Evolutionary conservation across 2,329 filamentous ascomycete species (phyloP).

Genomic region (Trichophyton verrucosum): DNA sequence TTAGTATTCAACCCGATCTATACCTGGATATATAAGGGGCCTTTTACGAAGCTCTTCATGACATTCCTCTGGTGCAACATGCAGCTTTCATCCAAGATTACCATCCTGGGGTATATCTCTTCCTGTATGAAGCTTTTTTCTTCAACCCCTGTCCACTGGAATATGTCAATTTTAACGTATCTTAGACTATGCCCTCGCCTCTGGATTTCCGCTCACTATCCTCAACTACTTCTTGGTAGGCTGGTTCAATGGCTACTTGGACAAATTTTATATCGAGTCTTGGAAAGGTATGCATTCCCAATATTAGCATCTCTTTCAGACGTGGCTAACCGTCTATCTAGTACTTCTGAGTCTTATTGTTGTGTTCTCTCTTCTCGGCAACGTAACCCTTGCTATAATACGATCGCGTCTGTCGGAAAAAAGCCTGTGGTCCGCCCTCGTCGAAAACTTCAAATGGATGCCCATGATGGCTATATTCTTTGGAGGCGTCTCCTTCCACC

Average conservation of each 20-base stretch:
- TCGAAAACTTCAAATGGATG: slow-evolving; percentile 52
- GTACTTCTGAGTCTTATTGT: slow-evolving; percentile 40
- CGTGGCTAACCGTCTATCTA: slow-evolving; percentile 1
- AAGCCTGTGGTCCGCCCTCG: slow-evolving; percentile 37
- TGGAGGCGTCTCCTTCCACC: slow-evolving; percentile 57
- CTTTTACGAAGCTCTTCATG: slow-evolving; percentile 68
- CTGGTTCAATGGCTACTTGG: slow-evolving; percentile 55
- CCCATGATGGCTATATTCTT: slow-evolving; percentile 62
- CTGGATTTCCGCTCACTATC: slow-evolving; percentile 53
- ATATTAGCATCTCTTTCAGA: neutral
- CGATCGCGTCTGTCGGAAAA: slow-evolving; percentile 50
- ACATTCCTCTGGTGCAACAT: slow-evolving; percentile 59
- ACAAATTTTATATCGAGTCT: slow-evolving; percentile 55
- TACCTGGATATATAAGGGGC: slow-evolving; percentile 59
- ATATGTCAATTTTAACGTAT: slow-evolving; percentile 1
- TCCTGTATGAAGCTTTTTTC: slow-evolving; percentile 33
- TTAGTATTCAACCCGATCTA: slow-evolving; percentile 66
- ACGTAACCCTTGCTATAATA: slow-evolving; percentile 48
- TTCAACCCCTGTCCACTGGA: neutral
- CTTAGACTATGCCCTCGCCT: slow-evolving; percentile 54
- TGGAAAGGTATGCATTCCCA: slow-evolving; percentile 50
- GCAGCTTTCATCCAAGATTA: slow-evolving; percentile 49
- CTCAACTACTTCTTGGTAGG: slow-evolving; percentile 61
- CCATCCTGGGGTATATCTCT: slow-evolving; percentile 58
- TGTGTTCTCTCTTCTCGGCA: slow-evolving; percentile 52